phyloP scores from a whole-genome alignment of 2,329 filamentous ascomycete genomes.

The Fusarium sp. region DNA sequence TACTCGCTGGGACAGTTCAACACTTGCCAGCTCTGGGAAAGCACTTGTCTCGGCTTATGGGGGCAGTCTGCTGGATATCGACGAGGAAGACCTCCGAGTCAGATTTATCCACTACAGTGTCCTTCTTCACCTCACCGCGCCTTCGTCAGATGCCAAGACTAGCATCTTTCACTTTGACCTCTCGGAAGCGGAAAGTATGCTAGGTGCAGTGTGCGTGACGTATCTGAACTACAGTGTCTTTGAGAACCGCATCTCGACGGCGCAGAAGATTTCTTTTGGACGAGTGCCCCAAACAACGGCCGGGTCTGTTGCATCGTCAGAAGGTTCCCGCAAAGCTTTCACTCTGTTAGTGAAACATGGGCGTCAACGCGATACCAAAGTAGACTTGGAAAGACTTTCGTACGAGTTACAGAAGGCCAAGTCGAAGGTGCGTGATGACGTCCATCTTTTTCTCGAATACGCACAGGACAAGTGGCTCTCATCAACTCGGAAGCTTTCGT shows the following conservation, averaged over 20 bases:
- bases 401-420: not conserved
- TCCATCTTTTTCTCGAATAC: not conserved
- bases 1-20: not conserved
- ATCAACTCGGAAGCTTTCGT: not conserved
- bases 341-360: not conserved
- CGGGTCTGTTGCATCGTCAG: not conserved
- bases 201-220: not conserved
- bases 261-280: not conserved
- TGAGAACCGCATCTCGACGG: not conserved
- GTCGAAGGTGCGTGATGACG: not conserved
- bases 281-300: not conserved
- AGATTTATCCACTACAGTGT: not conserved
- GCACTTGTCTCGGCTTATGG: not conserved
- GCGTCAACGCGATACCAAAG: not conserved
- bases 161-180: not conserved
- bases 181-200: not conserved
- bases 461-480: not conserved
- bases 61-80: not conserved
- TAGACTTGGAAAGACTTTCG: not conserved
- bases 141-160: not conserved
- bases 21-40: accelerated
- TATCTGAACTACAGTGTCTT: not conserved
- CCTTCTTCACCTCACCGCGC: not conserved
- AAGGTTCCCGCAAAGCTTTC: not conserved
- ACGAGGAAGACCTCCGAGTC: not conserved